phyloP scores from a whole-genome alignment of 1,139 yeast species.

The Blastobotrys capitulatus region DNA sequence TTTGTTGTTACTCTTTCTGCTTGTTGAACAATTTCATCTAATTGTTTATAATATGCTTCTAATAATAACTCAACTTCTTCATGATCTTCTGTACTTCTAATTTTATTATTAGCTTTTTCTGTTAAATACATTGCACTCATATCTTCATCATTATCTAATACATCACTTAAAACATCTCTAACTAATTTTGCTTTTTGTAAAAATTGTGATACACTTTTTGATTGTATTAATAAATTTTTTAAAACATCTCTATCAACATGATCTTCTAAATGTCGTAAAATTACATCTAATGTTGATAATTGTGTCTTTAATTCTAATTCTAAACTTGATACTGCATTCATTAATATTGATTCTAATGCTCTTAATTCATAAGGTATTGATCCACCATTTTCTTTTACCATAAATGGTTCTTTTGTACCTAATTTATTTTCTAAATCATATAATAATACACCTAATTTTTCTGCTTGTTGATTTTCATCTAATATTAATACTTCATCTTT shows the following conservation, averaged over 20 bases:
- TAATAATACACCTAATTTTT: conserved; percentile 67
- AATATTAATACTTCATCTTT: conserved; percentile 74
- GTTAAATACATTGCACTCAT: conserved; percentile 79
- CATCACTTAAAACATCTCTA: conserved; percentile 76
- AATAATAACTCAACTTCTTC: conserved; percentile 81
- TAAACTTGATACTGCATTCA: conserved; percentile 73
- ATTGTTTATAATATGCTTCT: conserved; percentile 90
- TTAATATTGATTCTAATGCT: conserved; percentile 79
- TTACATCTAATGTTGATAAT: conserved; percentile 58
- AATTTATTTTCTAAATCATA: conserved; percentile 74
- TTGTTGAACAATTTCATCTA: conserved; percentile 95
- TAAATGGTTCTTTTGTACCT: neutral
- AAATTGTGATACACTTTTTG: conserved; percentile 69
- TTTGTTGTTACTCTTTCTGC: conserved; percentile 79
- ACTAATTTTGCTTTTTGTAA: conserved; percentile 76
- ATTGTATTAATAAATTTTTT: conserved; percentile 67
- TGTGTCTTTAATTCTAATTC: conserved; percentile 78
- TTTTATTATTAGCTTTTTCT: conserved; percentile 36
- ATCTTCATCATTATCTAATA: conserved; percentile 85
- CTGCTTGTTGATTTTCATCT: conserved; percentile 55
- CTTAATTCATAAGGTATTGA: conserved; percentile 62
- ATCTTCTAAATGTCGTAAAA: conserved; percentile 71
- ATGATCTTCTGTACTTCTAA: conserved; percentile 41
- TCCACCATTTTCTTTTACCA: neutral
- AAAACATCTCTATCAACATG: conserved; percentile 76